Percentiles rank a stretch among this genome's conserved stretches.
Conservation (phyloP, 2,329 filamentous ascomycete genomes). For the Aspergillus ochraceus region DNA sequence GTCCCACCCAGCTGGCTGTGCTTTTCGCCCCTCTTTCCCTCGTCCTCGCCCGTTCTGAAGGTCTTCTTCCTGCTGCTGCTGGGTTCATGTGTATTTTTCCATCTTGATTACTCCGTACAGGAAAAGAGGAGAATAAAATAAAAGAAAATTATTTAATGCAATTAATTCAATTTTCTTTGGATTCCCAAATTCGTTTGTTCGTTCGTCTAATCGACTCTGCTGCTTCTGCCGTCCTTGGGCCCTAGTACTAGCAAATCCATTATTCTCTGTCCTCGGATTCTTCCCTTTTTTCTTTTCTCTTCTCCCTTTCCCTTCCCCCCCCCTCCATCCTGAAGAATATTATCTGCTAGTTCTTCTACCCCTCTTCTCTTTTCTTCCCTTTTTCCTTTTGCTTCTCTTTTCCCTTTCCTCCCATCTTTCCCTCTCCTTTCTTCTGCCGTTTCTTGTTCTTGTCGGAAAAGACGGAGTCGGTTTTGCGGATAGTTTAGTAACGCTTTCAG, state of each 20-base stretch:
- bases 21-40: conserved; percentile 21
- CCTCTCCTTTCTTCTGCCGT: conserved; percentile 18
- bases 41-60: conserved; percentile 5
- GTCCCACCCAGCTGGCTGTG: conserved; percentile 18
- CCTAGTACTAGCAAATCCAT: conserved; percentile 23
- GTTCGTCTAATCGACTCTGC: conserved; percentile 20
- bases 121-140: neutral
- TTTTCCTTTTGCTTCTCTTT: conserved; percentile 9
- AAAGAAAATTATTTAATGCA: neutral
- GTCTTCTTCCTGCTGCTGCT: conserved; percentile 2
- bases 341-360: conserved; percentile 19
- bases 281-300: conserved; percentile 12
- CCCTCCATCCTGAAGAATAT: conserved; percentile 20
- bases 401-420: conserved; percentile 15
- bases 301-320: conserved; percentile 19
- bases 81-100: conserved; percentile 5
- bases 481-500: conserved; percentile 20
- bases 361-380: conserved; percentile 18
- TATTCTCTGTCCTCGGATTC: conserved; percentile 18
- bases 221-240: conserved; percentile 20
- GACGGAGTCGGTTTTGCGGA: conserved; percentile 34
- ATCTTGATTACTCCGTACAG: neutral
- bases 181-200: conserved; percentile 16
- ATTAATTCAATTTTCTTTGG: neutral
- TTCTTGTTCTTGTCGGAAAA: conserved; percentile 29